Evolutionary conservation across 108 stramenopile species (phyloP).

Genomic region (Fragilaria radians): DNA sequence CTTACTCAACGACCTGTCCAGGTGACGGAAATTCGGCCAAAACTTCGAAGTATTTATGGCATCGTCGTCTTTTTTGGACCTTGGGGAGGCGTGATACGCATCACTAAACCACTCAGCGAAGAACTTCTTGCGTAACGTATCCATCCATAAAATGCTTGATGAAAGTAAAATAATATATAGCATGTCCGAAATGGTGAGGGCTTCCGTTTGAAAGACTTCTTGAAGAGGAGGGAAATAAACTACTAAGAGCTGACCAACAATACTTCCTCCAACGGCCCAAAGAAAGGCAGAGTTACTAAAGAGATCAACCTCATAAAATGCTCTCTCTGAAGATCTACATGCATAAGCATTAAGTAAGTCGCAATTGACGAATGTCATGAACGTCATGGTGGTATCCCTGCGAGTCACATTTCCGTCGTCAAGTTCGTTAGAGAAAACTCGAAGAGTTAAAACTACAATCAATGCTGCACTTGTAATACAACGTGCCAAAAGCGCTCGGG

Average conservation of each 20-base stretch:
- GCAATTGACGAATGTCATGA: constrained; percentile 95
- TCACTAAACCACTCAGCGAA: constrained; percentile 69
- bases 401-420: constrained; percentile 73
- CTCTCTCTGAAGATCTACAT: constrained; percentile 77
- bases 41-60: not conserved
- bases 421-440: constrained; percentile 81
- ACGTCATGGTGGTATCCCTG: constrained; percentile 96
- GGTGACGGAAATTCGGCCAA: constrained; percentile 4
- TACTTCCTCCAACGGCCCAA: constrained; percentile 74
- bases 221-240: constrained; percentile 91
- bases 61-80: constrained; percentile 24
- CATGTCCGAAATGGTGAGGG: constrained; percentile 72
- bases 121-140: constrained; percentile 87
- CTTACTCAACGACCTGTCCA: not conserved
- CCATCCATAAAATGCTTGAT: constrained; percentile 76
- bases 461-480: constrained; percentile 81
- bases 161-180: constrained; percentile 64
- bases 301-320: constrained; percentile 74
- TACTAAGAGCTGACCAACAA: constrained; percentile 87
- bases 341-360: constrained; percentile 95
- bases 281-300: constrained; percentile 85
- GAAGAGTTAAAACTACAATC: constrained; percentile 83
- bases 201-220: constrained; percentile 91
- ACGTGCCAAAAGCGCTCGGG: constrained; percentile 70
- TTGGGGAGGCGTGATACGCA: constrained; percentile 31